These are phyloP conservation scores for Cytospora piceicola DNA, from an alignment of 2,329 filamentous ascomycete genomes.

Conservation along the genomic window DNA sequence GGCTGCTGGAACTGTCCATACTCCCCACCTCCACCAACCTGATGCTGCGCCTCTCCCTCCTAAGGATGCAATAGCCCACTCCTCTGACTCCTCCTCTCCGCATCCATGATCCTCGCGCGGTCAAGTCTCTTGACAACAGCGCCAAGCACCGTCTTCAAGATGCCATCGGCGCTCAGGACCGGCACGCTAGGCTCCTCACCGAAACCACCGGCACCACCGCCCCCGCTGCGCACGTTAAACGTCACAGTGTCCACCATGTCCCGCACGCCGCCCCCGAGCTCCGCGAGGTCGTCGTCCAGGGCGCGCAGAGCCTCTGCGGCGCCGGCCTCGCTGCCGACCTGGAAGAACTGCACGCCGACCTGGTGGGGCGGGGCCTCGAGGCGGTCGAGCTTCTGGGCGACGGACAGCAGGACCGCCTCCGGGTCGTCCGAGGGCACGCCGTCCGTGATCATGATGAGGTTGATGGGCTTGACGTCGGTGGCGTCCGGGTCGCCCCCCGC, in stretches of 20 bases:
- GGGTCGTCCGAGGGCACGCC: slow-evolving; percentile 81
- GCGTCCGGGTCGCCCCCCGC: slow-evolving; percentile 45
- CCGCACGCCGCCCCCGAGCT: slow-evolving; percentile 60
- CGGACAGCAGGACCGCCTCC: slow-evolving; percentile 67
- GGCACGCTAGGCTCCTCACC: slow-evolving; percentile 15
- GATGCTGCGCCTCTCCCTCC: background rate
- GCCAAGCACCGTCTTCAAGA: slow-evolving; percentile 83
- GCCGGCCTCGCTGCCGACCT: slow-evolving; percentile 74
- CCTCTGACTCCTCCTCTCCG: slow-evolving; percentile 28
- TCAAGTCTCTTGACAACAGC: slow-evolving; percentile 72
- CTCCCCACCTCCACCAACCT: background rate
- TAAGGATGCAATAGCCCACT: slow-evolving; percentile 26
- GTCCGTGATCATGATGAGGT: slow-evolving; percentile 93
- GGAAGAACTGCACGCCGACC: slow-evolving; percentile 93
- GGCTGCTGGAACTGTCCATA: background rate
- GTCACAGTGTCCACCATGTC: slow-evolving; percentile 94
- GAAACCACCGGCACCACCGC: slow-evolving; percentile 7
- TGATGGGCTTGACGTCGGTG: slow-evolving; percentile 71
- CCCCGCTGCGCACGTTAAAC: slow-evolving; percentile 58
- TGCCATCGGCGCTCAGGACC: slow-evolving; percentile 66
- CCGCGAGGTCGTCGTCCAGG: slow-evolving; percentile 73
- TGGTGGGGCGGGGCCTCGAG: slow-evolving; percentile 77
- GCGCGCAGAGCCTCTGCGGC: slow-evolving; percentile 69
- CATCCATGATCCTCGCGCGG: slow-evolving; percentile 41
- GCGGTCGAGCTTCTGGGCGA: slow-evolving; percentile 71